Evolutionary conservation across 2,329 filamentous ascomycete species (phyloP).

Genomic region (Arthroderma sp.): DNA sequence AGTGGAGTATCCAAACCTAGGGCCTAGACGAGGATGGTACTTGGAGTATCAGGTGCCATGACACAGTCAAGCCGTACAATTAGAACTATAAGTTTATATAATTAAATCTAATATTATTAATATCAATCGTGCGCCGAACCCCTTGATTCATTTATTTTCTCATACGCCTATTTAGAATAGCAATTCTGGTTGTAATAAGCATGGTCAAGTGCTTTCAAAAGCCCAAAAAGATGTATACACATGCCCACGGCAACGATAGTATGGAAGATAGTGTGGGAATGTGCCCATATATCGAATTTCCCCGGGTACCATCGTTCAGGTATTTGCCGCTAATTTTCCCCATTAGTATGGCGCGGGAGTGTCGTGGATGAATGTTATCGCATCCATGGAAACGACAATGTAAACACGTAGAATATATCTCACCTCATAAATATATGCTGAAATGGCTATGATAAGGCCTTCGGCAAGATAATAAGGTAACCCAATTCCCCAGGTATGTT

Average conservation of each 20-base stretch:
- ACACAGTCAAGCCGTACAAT: too few species aligned
- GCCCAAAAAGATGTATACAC: conserved; percentile 29
- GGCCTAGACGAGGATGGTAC: too few species aligned
- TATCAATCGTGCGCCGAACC: not conserved
- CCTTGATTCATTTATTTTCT: not conserved
- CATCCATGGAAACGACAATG: not conserved
- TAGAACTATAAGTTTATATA: not conserved
- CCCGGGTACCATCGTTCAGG: conserved; percentile 22
- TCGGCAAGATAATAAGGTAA: not conserved
- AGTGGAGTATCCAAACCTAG: not conserved
- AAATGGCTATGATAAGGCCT: not conserved
- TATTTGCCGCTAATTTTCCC: conserved; percentile 11
- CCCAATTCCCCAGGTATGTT: conserved; percentile 15
- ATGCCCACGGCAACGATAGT: conserved; percentile 31
- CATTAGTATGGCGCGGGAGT: not conserved
- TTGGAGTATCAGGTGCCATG: too few species aligned
- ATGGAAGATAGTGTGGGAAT: conserved; percentile 27
- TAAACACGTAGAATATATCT: not conserved
- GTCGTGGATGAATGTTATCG: too few species aligned
- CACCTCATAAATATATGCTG: not conserved
- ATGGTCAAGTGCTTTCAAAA: conserved; percentile 17
- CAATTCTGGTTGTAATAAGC: not conserved
- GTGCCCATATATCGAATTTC: conserved; percentile 25
- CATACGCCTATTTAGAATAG: not conserved
- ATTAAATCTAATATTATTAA: not conserved